phyloP scores from a whole-genome alignment of 768 basidiomycete species.

The Boletus pseudopeckii region DNA sequence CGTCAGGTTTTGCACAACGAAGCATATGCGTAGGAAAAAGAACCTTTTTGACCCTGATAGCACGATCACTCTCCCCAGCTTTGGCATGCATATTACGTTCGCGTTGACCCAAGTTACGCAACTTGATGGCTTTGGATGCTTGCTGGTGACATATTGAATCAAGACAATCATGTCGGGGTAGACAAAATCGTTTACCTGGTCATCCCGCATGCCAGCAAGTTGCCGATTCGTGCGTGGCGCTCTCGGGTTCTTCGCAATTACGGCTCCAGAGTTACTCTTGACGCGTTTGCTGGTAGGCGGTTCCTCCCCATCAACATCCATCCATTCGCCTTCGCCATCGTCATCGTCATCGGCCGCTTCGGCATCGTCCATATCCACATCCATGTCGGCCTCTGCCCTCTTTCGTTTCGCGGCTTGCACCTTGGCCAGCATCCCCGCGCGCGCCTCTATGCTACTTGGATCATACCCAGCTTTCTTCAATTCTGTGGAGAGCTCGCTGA shows the following conservation, averaged over 20 bases:
- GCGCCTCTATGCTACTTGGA: conserved; percentile 81
- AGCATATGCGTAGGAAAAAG: conserved; percentile 16
- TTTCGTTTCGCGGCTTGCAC: conserved; percentile 62
- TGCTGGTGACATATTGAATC: conserved; percentile 46
- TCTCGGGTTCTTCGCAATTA: conserved; percentile 47
- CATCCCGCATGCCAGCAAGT: conserved; percentile 75
- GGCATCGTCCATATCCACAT: conserved; percentile 58
- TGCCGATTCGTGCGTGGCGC: conserved; percentile 70
- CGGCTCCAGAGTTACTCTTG: conserved; percentile 60
- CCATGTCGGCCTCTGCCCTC: conserved; percentile 48
- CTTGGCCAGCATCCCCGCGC: conserved; percentile 83
- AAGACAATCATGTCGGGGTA: not conserved
- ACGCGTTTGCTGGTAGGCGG: conserved; percentile 53
- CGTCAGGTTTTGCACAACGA: not conserved
- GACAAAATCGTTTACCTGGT: conserved; percentile 41
- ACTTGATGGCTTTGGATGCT: conserved; percentile 71
- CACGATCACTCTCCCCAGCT: conserved; percentile 87
- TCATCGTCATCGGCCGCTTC: conserved; percentile 31
- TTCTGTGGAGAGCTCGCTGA: conserved; percentile 73
- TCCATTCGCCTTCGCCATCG: conserved; percentile 44
- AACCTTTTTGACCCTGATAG: conserved; percentile 82
- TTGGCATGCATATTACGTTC: conserved; percentile 84
- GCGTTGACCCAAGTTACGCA: conserved; percentile 86
- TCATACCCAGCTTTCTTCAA: conserved; percentile 89
- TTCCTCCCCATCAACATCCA: conserved; percentile 53